Percentiles rank a stretch among this genome's conserved stretches.
Evolutionary conservation across 257 asterid species (phyloP).

Genomic region (Phtheirospermum japonicum): DNA sequence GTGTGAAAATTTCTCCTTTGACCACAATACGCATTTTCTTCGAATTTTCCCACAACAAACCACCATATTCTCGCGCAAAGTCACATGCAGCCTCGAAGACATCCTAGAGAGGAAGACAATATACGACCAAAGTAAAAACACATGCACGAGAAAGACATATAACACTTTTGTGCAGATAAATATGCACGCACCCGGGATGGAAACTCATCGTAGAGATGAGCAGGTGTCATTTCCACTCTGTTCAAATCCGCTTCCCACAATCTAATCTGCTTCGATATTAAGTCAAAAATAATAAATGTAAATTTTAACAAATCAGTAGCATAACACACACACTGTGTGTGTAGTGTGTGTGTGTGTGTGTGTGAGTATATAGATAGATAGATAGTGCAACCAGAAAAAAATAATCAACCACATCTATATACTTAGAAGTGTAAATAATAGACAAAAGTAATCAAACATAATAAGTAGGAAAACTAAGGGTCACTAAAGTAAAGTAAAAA

Average conservation of each 20-base stretch:
- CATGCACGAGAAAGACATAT: background rate
- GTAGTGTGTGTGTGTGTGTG: too few relatives aligned
- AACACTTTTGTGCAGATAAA: background rate
- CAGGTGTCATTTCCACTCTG: constrained; percentile 73
- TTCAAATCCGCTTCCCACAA: constrained; percentile 95
- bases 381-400: too few relatives aligned
- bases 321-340: too few relatives aligned
- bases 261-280: constrained; percentile 53
- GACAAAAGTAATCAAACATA: too few relatives aligned
- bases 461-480: too few relatives aligned
- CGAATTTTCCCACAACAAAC: constrained; percentile 73
- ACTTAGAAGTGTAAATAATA: too few relatives aligned
- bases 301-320: too few relatives aligned
- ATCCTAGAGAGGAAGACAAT: constrained; percentile 43
- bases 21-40: constrained; percentile 76
- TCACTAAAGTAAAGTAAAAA: too few relatives aligned
- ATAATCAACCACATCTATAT: too few relatives aligned
- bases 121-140: background rate
- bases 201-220: constrained; percentile 74
- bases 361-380: too few relatives aligned
- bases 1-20: constrained; percentile 64
- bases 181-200: constrained; percentile 63
- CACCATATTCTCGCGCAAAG: constrained; percentile 82
- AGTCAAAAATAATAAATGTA: background rate
- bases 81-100: constrained; percentile 86